phyloP scores from a whole-genome alignment of 257 asterid genomes.

The Gentiana dahurica region DNA sequence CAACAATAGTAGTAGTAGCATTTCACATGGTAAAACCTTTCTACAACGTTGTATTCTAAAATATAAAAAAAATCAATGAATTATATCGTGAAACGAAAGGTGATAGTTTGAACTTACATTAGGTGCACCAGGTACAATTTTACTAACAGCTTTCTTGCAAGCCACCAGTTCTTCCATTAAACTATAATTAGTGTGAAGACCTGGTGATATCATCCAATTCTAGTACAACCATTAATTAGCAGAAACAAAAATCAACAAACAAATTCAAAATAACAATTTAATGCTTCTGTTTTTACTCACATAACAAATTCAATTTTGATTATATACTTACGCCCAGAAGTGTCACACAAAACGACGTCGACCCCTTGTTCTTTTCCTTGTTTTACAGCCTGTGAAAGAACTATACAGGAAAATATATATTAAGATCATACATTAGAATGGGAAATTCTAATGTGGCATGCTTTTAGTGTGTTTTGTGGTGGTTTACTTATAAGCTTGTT shows the following conservation, averaged over 20 bases:
- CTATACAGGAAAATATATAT: constrained; percentile 66
- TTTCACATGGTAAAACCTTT: too few relatives aligned
- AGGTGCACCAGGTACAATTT: constrained; percentile 79
- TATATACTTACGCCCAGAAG: constrained; percentile 82
- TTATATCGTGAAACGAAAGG: too few relatives aligned
- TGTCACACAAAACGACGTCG: constrained; percentile 84
- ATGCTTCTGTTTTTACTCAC: not conserved
- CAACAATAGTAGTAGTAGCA: too few relatives aligned
- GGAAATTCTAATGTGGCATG: too few relatives aligned
- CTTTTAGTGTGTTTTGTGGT: too few relatives aligned
- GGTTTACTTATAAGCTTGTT: too few relatives aligned
- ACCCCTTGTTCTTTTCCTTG: constrained; percentile 65
- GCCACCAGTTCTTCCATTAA: constrained; percentile 89
- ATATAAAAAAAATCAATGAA: too few relatives aligned
- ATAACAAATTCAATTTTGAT: not conserved
- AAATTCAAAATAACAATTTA: not conserved
- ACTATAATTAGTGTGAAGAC: constrained; percentile 92
- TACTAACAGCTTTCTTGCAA: constrained; percentile 74
- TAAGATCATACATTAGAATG: constrained; percentile 30
- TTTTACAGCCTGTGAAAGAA: constrained; percentile 95
- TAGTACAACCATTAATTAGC: too few relatives aligned
- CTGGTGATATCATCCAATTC: constrained; percentile 22
- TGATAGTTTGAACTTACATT: constrained; percentile 36
- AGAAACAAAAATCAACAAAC: not conserved
- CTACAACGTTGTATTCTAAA: too few relatives aligned